These are phyloP conservation scores for Thelephora aurantiotincta DNA, from an alignment of 768 basidiomycete species.

Conservation along the genomic window DNA sequence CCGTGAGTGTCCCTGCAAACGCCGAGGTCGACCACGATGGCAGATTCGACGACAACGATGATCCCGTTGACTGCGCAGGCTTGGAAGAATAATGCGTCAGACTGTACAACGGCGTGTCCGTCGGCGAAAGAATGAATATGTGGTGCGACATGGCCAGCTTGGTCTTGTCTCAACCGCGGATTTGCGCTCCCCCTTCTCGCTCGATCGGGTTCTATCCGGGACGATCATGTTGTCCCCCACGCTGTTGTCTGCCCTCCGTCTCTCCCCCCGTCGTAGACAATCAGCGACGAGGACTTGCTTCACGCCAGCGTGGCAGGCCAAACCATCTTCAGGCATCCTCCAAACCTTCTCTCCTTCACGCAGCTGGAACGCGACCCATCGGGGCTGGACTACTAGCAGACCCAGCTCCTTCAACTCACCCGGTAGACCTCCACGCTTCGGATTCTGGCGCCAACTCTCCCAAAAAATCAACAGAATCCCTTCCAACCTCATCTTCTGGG, in stretches of 20 bases:
- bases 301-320: neutral
- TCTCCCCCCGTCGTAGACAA: neutral
- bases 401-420: neutral
- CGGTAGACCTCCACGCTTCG: neutral
- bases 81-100: conserved; percentile 75
- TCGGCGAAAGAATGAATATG: conserved; percentile 72
- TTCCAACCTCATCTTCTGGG: conserved; percentile 36
- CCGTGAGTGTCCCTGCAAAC: conserved; percentile 80
- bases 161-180: neutral
- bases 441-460: conserved; percentile 10
- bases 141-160: conserved; percentile 63
- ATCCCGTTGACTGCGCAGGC: conserved; percentile 38
- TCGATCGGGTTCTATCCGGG: no score
- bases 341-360: conserved; percentile 1
- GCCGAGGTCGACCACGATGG: conserved; percentile 88
- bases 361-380: conserved; percentile 5
- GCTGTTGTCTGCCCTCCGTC: neutral
- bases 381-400: neutral
- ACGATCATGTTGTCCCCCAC: neutral
- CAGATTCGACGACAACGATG: conserved; percentile 67
- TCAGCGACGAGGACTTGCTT: neutral
- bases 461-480: conserved; percentile 40
- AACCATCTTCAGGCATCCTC: neutral
- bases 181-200: neutral
- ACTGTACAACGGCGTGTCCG: conserved; percentile 76